Base-by-base conservation (phyloP, 108 stramenopile genomes). In the Aurantiochytrium sp. region DNA sequence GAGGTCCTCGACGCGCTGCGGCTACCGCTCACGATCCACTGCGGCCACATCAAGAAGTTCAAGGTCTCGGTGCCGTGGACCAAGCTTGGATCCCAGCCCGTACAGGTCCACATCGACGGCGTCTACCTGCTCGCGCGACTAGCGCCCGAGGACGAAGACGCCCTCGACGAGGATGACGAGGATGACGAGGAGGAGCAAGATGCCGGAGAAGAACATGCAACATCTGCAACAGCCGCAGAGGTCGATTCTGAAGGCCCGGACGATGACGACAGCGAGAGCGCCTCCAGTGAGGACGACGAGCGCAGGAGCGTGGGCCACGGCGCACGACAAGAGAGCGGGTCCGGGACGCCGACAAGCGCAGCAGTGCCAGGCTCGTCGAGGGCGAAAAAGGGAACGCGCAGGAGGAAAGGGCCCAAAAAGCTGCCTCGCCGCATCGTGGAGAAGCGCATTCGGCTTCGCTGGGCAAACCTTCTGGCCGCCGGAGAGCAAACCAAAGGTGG, bases 1-100 rank as follows among this genome's bases (percentile, higher is more conserved):
- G 92, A 94, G 21, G 96, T 95, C 8, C 96, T 96, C 68, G 97
- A 97, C 91, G 93, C 96, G 5, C 91, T 97, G 22, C 91, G 93
- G 3, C 97, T 97, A 87, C 90, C 97, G 37, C 96, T 96, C 92
- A 96, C 96, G 90, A 96, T 97, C 90, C 97, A 96, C 10, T 87
- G 97, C 52, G 81, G 96, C n/a, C 87, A 96, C 39, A 96, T 96
- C 17, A 92, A 92, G 55, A 97, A 96, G 48, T 95, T 94, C 55
- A 88, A 97, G 86, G 97, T 98, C 19, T 81, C 24, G 96, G 96
- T 12, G 91, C 93, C 68, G 91, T 95, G 87, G 94, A 94, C 92
- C 95, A 95, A 21, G 93, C 91, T 65, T 88, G 91, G 10, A 37
- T 93, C 73, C 89, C 90, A 36, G 88, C 54, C 42, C 2, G 45